Conservation (phyloP, 208 protist genomes). For the Leishmania gerbilli region DNA sequence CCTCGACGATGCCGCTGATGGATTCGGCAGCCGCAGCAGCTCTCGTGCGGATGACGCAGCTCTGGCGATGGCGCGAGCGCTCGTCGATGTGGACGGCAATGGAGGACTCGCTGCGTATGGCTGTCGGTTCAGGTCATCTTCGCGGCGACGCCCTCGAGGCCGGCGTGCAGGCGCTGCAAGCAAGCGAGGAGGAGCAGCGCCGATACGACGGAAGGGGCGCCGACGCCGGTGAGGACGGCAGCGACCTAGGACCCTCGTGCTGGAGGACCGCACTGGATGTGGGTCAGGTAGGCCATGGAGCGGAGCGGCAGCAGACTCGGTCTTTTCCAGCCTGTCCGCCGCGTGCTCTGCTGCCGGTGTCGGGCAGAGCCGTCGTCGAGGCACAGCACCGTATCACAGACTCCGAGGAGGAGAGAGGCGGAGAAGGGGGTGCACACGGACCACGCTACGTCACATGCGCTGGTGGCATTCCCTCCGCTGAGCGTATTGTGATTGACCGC, state of each 20-base stretch:
- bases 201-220: constrained; percentile 20
- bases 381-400: constrained; percentile 40
- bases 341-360: constrained; percentile 53
- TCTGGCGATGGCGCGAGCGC: constrained; percentile 18
- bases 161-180: constrained; percentile 44
- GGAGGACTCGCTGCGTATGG: constrained; percentile 35
- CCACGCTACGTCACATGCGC: constrained; percentile 27
- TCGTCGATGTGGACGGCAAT: constrained; percentile 39
- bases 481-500: constrained; percentile 41
- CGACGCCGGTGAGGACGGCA: background rate
- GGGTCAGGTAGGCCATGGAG: background rate
- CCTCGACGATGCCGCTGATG: background rate
- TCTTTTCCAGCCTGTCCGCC: constrained; percentile 34
- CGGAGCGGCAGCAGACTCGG: background rate
- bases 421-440: background rate
- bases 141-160: constrained; percentile 49
- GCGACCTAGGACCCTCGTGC: background rate
- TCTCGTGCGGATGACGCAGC: constrained; percentile 19
- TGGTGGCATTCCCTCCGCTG: constrained; percentile 36
- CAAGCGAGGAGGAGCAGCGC: constrained; percentile 17
- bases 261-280: background rate
- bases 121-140: constrained; percentile 43
- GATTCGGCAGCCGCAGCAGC: constrained; percentile 2
- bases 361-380: constrained; percentile 40
- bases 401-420: background rate